Evolutionary conservation across 75 land plant genomes (phyloP).

Genomic region (Sequoiadendron giganteum): DNA sequence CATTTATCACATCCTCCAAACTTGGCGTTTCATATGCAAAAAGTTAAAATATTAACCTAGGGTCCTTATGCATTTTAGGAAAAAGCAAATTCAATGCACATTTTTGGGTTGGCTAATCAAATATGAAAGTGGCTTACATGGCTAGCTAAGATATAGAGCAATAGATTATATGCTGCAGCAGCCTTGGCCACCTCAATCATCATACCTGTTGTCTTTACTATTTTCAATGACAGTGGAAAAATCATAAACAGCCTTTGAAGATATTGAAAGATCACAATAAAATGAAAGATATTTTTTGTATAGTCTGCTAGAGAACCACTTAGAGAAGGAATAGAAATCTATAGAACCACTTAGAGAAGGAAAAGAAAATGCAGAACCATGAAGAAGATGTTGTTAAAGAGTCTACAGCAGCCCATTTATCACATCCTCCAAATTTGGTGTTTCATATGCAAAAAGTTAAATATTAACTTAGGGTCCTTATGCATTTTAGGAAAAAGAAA

Average conservation of each 20-base stretch:
- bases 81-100: background rate
- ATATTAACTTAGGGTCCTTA: background rate
- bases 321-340: constrained; percentile 59
- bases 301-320: constrained; percentile 35
- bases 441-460: background rate
- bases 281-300: constrained; percentile 69
- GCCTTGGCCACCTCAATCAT: constrained; percentile 95
- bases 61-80: background rate
- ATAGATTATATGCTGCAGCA: constrained; percentile 97
- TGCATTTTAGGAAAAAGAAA: background rate
- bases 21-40: background rate
- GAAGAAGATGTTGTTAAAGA: background rate
- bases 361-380: constrained; percentile 1
- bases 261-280: constrained; percentile 75
- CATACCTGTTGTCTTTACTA: constrained; percentile 76
- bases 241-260: constrained; percentile 73
- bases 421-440: background rate
- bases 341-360: too few relatives aligned
- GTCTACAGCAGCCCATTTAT: background rate
- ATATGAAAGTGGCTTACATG: constrained; percentile 67
- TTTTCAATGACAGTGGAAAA: constrained; percentile 63
- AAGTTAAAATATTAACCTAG: background rate
- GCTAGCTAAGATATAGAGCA: constrained; percentile 92
- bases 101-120: background rate
- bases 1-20: background rate